Base-by-base conservation (phyloP, 2,329 filamentous ascomycete species). In the Cladophialophora exuberans region DNA sequence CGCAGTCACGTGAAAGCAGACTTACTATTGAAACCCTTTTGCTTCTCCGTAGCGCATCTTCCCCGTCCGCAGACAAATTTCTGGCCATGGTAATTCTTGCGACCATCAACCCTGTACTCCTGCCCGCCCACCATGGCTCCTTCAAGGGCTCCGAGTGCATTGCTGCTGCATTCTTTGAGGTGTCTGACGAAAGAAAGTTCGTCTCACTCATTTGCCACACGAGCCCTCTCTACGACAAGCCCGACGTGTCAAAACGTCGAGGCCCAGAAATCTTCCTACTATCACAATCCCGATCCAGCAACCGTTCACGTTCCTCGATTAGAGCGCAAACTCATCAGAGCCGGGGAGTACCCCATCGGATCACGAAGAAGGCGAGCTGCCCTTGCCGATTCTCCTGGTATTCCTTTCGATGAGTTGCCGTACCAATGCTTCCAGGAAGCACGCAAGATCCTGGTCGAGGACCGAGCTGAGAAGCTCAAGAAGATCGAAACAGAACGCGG, bases 381-480 rank as follows among this genome's bases (percentile, higher is more conserved):
- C 23, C 72, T 92, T 57, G 84, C 76, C 80, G 66, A 83, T 76
- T 65, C 82, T 76, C 61, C 80, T 59, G 82, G 87, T 66, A 76
- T 96, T 45, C 90, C 92, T 22, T 97, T 99, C 69, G 90, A 96
- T 77, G 88, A 93, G 70, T 78, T 99, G 63, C 94, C 94, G 15
- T 99, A 95, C 76, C 93, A 97, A 80, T 94, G 90, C 74, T 99
- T 97, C 77, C 94, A 99, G 75, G 92, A 97, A 76, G 94, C 94
- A 35, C 84, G 92, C 60, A 89, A 90, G 70, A 75, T 97, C 44
- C 78, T 99, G 52, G 80, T 85, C 49, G 83, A 83, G 51, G 94
- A 99, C 70, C 84, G 93, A 35, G 78, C 85, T 62, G 83, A 93
- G 73, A 97, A 96, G 77, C 66, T 97, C 46, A 76, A 80, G 57